Conservation (phyloP, 208 protist species). For the Endotrypanum monterogeii region DNA sequence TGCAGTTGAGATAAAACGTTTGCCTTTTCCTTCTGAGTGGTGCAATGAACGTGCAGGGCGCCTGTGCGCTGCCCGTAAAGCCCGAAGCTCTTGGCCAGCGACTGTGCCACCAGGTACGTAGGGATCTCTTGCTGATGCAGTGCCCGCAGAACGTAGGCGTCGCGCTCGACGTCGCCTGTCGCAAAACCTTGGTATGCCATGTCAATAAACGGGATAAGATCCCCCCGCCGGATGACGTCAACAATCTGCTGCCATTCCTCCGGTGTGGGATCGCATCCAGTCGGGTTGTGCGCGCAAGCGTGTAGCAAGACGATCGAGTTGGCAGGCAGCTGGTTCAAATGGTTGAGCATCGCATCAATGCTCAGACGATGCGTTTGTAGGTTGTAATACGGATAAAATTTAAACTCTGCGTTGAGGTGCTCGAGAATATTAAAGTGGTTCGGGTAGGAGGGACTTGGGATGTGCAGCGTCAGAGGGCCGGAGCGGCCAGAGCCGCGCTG, state of each 20-base stretch:
- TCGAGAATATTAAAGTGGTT: conserved; percentile 82
- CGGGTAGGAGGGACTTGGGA: conserved; percentile 71
- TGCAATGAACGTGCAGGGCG: conserved; percentile 82
- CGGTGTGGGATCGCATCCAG: conserved; percentile 95
- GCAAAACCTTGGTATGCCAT: conserved; percentile 97
- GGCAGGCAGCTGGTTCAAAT: conserved; percentile 58
- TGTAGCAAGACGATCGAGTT: conserved; percentile 95
- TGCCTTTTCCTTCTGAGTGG: conserved; percentile 47
- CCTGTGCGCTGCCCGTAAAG: conserved; percentile 97
- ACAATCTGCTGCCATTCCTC: conserved; percentile 94
- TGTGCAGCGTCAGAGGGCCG: conserved; percentile 34
- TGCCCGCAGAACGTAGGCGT: conserved; percentile 82
- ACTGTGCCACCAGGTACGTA: conserved; percentile 91
- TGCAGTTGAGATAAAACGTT: conserved; percentile 93
- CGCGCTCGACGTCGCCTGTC: conserved; percentile 91
- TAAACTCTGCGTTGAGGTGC: conserved; percentile 39
- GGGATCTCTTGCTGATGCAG: conserved; percentile 56
- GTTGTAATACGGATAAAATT: conserved; percentile 81
- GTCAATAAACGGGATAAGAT: conserved; percentile 94
- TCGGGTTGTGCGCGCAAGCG: conserved; percentile 98
- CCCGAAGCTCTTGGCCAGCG: conserved; percentile 97
- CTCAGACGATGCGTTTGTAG: conserved; percentile 59
- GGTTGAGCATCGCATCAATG: conserved; percentile 68
- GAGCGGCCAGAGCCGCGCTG: conserved; percentile 25
- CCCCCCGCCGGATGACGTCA: conserved; percentile 65